Base-by-base conservation (phyloP, 1,284 basidiomycete genomes). In the Athelia sp. region DNA sequence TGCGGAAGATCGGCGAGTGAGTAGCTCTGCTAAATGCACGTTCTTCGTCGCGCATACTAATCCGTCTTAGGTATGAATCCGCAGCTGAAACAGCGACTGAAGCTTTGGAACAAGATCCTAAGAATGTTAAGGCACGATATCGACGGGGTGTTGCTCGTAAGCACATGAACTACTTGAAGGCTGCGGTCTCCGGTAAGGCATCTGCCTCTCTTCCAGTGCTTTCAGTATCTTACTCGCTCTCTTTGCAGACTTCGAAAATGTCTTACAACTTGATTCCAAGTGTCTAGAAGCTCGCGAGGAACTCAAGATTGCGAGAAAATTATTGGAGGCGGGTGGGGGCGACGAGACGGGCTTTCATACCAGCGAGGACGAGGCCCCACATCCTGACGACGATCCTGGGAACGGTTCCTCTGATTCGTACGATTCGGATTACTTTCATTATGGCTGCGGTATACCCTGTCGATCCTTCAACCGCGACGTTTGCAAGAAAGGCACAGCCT, bases 381-480 rank as follows among this genome's bases (percentile, higher is more conserved):
- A 56, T 31, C 61, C 61, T 46, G 60, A 64, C n/a, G 60, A 71
- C 8, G 66, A 69, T 0, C 51, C 71, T 46, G 54, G 65, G 56
- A 55, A 29, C 13, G 26, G 13, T 29, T 4, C 6, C n/a, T 40
- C 36, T 9, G n/a, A 44, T 4, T 74, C 70, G 0, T 74, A 76
- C 56, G 73, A 75, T 9, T 75, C 73, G 47, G 76, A 79, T 52
- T 75, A 66, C 50, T 61, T 66, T 43, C 76, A 79, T 50, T 58
- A 62, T 2, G 81, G 79, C 2, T 78, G 75, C 47, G 67, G 70
- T 1, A 68, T 72, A 4, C 71, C 78, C 0, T 81, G 79, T 59
- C 65, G 71, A 36, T 75, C 71, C 58, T 75, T 79, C 57, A 81
- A 82, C 51, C 75, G 70, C 50, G 62, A 63, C 22, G 74, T 74